These are phyloP conservation scores for Gautieria morchelliformis DNA, from an alignment of 768 basidiomycete genomes.

Conservation along the genomic window DNA sequence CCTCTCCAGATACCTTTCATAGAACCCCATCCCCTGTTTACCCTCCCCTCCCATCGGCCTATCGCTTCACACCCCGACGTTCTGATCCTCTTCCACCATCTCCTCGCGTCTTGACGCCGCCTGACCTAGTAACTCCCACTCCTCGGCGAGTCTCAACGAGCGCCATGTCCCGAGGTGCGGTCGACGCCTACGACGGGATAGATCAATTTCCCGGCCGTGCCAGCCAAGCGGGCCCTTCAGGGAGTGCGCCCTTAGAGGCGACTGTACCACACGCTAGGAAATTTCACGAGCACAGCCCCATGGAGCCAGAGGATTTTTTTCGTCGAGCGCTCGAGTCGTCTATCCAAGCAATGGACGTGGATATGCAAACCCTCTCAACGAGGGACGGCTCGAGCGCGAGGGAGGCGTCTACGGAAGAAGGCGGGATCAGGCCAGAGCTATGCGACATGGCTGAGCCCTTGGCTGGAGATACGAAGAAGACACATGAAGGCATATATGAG, in stretches of 20 bases:
- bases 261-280: background rate
- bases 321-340: conserved; percentile 4
- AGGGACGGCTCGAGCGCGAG: conserved; percentile 9
- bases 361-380: conserved; percentile 7
- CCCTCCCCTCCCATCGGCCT: conserved; percentile 68
- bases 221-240: background rate
- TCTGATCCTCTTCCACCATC: conserved; percentile 21
- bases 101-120: background rate
- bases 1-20: background rate
- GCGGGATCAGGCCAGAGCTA: background rate
- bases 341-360: conserved; percentile 6
- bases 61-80: conserved; percentile 52
- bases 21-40: conserved; percentile 29
- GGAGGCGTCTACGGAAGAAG: background rate
- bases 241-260: background rate
- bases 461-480: background rate
- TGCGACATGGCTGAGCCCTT: background rate
- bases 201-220: background rate
- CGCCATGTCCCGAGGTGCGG: background rate
- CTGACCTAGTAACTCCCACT: background rate
- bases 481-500: background rate
- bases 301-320: conserved; percentile 7
- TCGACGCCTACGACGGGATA: background rate
- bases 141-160: background rate
- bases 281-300: background rate